phyloP scores from a whole-genome alignment of 2,329 filamentous ascomycete species.

The Penicillium sp. region DNA sequence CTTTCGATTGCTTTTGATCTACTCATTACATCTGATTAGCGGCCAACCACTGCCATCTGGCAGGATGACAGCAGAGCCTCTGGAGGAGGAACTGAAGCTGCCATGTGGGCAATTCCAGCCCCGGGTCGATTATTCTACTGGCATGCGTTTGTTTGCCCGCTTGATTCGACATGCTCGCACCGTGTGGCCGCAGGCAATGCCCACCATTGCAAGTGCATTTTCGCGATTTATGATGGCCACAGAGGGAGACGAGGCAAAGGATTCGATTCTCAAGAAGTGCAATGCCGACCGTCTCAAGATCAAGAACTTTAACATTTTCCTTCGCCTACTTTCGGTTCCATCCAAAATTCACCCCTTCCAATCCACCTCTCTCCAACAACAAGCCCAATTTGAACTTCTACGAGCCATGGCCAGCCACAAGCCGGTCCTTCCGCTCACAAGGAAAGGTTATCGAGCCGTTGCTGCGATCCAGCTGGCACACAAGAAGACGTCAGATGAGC shows the following conservation, averaged over 20 bases:
- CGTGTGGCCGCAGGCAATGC: slow-evolving; percentile 55
- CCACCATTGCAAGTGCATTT: slow-evolving; percentile 50
- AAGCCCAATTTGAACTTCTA: slow-evolving; percentile 63
- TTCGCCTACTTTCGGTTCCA: slow-evolving; percentile 57
- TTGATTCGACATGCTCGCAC: slow-evolving; percentile 59
- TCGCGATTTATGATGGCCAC: slow-evolving; percentile 41
- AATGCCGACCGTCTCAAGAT: slow-evolving; percentile 41
- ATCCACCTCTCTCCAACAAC: slow-evolving; percentile 57
- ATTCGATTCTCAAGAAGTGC: slow-evolving; percentile 11
- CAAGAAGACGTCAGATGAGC: slow-evolving; percentile 61
- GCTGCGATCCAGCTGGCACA: slow-evolving; percentile 63
- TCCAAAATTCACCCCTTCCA: slow-evolving; percentile 57
- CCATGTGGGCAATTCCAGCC: slow-evolving; percentile 15
- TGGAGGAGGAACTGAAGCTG: slow-evolving; percentile 11
- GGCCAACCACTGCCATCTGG: slow-evolving; percentile 31
- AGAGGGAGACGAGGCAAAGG: slow-evolving; percentile 5
- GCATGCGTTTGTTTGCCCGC: slow-evolving; percentile 52
- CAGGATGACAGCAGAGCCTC: neutral
- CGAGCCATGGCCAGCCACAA: slow-evolving; percentile 61
- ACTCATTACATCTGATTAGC: slow-evolving; percentile 45
- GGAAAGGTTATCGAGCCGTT: slow-evolving; percentile 63
- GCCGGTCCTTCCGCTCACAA: slow-evolving; percentile 62
- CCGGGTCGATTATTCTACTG: slow-evolving; percentile 36
- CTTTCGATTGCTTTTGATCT: slow-evolving; percentile 51
- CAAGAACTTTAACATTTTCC: slow-evolving; percentile 55